These are phyloP conservation scores for Neofusicoccum sp. DNA, from an alignment of 2,329 filamentous ascomycete species.

Conservation along the genomic window DNA sequence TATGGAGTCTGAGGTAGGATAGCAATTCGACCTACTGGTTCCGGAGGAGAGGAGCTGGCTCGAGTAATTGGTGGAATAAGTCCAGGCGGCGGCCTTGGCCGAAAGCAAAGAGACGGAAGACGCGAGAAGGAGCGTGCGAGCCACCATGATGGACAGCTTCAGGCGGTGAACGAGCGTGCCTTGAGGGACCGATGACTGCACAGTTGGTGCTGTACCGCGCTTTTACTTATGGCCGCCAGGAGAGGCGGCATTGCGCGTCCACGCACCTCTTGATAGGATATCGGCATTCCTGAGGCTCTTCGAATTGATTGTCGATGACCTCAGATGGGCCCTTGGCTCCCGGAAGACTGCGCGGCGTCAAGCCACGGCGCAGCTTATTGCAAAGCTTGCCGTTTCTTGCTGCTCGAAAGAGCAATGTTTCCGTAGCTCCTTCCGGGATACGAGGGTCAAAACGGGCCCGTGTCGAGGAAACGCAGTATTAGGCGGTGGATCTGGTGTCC, in stretches of 20 bases:
- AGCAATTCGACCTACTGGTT: not conserved
- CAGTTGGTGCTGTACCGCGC: no score
- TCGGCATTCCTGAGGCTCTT: no score
- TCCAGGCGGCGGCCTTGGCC: not conserved
- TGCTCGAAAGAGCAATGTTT: not conserved
- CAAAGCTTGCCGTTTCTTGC: not conserved
- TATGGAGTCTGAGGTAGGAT: no score
- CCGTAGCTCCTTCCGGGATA: not conserved
- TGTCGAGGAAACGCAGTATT: no score
- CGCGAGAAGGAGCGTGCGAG: not conserved
- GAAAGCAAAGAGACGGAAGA: not conserved
- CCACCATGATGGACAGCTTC: not conserved
- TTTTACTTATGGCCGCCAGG: not conserved
- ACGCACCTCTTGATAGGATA: no score
- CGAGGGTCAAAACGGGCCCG: no score
- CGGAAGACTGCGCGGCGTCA: not conserved
- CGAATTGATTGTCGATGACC: not conserved
- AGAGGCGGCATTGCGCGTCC: not conserved
- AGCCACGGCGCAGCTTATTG: not conserved
- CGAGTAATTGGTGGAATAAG: not conserved
- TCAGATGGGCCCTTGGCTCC: not conserved
- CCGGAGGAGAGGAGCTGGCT: not conserved
- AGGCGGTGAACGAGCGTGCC: not conserved
- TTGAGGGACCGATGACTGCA: not conserved
- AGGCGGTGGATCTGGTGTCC: not conserved